phyloP scores from a whole-genome alignment of 192 early-diverging fungal species.

The Hyaloraphidium curvatum region DNA sequence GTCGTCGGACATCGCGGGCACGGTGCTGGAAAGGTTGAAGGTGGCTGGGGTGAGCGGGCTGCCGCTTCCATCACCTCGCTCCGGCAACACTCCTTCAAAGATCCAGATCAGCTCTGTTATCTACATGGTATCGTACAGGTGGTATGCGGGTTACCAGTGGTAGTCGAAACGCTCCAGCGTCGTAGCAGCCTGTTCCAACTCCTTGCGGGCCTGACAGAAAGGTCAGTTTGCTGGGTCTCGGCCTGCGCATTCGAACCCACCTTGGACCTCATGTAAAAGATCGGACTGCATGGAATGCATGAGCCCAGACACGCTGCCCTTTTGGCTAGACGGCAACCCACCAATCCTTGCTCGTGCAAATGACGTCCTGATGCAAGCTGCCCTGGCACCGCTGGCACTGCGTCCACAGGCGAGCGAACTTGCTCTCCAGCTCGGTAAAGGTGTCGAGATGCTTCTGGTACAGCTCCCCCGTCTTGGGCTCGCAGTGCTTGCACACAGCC shows the following conservation, averaged over 20 bases:
- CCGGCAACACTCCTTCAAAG: too few species aligned
- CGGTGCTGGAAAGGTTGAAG: too few species aligned
- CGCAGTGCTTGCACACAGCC: conserved; percentile 69
- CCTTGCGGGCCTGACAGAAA: conserved; percentile 88
- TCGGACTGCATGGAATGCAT: too few species aligned
- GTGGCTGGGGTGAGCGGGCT: too few species aligned
- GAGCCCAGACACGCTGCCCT: too few species aligned
- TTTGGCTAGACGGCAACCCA: too few species aligned
- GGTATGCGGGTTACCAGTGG: conserved; percentile 40
- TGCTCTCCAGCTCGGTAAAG: conserved; percentile 50
- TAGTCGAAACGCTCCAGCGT: conserved; percentile 57
- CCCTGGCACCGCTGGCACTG: conserved; percentile 96
- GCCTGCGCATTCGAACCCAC: too few species aligned
- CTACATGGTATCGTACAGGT: too few species aligned
- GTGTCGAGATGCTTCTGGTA: conserved; percentile 52
- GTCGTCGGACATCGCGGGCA: too few species aligned
- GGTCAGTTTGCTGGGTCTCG: too few species aligned
- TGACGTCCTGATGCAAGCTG: conserved; percentile 78
- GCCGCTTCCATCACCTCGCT: too few species aligned
- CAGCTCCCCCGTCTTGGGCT: conserved; percentile 43
- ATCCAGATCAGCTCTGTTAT: too few species aligned
- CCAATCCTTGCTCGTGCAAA: conserved; percentile 89
- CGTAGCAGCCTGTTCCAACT: conserved; percentile 50
- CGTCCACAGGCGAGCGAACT: conserved; percentile 82
- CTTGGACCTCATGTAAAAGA: conserved; percentile 94